A percentile compares a stretch with the other conserved stretches of the same genome.
Conservation (phyloP, 176 grass and related monocot species). For the Panicum miliaceum region DNA sequence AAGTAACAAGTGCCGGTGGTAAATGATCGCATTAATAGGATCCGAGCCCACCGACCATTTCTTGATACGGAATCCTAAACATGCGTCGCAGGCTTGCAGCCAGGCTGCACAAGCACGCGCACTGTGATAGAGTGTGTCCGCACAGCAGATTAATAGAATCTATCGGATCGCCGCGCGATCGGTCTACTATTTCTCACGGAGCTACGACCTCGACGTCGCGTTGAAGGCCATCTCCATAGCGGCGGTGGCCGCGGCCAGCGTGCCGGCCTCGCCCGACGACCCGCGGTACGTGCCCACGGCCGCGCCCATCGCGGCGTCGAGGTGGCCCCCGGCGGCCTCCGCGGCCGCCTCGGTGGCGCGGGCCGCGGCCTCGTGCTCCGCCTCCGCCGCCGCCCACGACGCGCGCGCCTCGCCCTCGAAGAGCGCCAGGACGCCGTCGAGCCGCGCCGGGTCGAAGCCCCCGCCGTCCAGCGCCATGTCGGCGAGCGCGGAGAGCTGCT, state of each 20-base stretch:
- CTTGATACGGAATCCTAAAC: too few species aligned
- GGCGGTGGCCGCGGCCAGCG: constrained; percentile 41
- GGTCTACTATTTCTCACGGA: neutral
- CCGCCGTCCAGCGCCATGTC: constrained; percentile 33
- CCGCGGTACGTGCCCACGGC: constrained; percentile 39
- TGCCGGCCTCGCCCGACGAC: constrained; percentile 20
- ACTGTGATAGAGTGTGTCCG: too few species aligned
- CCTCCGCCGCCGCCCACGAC: constrained; percentile 32
- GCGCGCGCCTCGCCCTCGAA: constrained; percentile 45
- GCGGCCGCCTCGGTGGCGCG: constrained; percentile 20
- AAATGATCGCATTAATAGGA: too few species aligned
- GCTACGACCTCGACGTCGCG: neutral
- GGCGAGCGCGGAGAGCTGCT: constrained; percentile 46
- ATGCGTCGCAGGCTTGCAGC: too few species aligned
- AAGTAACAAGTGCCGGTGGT: too few species aligned
- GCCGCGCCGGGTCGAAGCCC: constrained; percentile 38
- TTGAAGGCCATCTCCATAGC: constrained; percentile 44
- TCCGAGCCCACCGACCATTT: too few species aligned
- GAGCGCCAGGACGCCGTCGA: constrained; percentile 47
- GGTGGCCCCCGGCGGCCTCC: constrained; percentile 34
- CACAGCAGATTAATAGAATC: too few species aligned
- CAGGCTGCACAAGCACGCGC: too few species aligned
- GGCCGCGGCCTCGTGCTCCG: constrained; percentile 31
- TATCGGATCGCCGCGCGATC: too few species aligned
- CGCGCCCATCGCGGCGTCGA: constrained; percentile 40